These are phyloP conservation scores for Aspergillus arachidicola DNA, from an alignment of 2,329 filamentous ascomycete species.

Conservation along the genomic window DNA sequence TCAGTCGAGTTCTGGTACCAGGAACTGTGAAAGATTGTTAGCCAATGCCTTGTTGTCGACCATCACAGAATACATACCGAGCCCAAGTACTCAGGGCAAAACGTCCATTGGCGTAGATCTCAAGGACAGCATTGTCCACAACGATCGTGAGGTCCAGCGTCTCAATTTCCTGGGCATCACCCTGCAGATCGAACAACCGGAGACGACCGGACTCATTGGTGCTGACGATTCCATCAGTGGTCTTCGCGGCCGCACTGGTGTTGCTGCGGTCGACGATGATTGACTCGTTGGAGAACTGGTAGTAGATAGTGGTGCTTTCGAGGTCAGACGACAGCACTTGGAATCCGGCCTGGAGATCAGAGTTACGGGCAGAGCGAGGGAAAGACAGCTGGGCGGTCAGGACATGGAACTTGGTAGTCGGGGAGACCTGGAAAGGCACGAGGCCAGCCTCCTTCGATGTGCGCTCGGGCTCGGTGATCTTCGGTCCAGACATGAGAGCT, in stretches of 20 bases:
- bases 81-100: slow-evolving; percentile 24
- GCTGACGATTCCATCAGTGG: slow-evolving; percentile 17
- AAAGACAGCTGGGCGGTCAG: slow-evolving; percentile 15
- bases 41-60: neutral
- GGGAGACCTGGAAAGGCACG: slow-evolving; percentile 14
- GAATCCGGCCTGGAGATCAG: slow-evolving; percentile 18
- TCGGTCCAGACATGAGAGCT: slow-evolving; percentile 12
- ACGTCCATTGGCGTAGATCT: slow-evolving; percentile 24
- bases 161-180: slow-evolving; percentile 12
- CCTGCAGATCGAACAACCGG: slow-evolving; percentile 21
- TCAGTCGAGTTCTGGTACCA: slow-evolving; percentile 24
- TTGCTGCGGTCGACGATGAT: slow-evolving; percentile 22
- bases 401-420: slow-evolving; percentile 10
- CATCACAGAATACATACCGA: slow-evolving; percentile 12
- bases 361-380: slow-evolving; percentile 11
- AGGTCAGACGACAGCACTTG: slow-evolving; percentile 17
- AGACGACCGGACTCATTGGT: slow-evolving; percentile 17
- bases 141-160: slow-evolving; percentile 22
- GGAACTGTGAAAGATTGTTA: slow-evolving; percentile 11
- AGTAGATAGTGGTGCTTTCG: slow-evolving; percentile 21
- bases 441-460: neutral
- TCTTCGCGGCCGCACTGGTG: slow-evolving; percentile 21
- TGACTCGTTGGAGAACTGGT: slow-evolving; percentile 26
- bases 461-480: slow-evolving; percentile 8
- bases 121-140: slow-evolving; percentile 21